Percentiles rank a stretch among this genome's conserved stretches.
These are phyloP conservation scores for Trichoderma oligosporum DNA, from an alignment of 2,329 filamentous ascomycete genomes.

Conservation along the genomic window DNA sequence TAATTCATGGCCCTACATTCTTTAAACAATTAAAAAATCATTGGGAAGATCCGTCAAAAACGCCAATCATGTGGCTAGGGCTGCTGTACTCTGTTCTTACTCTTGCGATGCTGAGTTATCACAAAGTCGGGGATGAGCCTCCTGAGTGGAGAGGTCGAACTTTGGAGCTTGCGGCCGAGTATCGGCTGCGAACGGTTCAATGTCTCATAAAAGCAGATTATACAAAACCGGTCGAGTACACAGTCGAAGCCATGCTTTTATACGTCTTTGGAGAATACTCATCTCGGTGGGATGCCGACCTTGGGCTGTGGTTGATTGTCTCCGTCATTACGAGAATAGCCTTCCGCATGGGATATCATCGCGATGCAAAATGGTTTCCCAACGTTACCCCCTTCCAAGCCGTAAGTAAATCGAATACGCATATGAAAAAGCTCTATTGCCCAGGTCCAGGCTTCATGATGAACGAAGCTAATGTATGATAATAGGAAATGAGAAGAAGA, in stretches of 20 bases:
- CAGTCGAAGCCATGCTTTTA: constrained; percentile 72
- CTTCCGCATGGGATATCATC: constrained; percentile 71
- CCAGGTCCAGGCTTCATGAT: too few relatives aligned
- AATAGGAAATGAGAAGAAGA: constrained; percentile 66
- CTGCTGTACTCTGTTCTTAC: constrained; percentile 73
- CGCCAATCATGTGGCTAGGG: constrained; percentile 73
- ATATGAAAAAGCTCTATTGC: background rate
- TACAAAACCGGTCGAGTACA: constrained; percentile 68
- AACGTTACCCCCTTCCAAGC: constrained; percentile 69
- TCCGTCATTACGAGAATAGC: constrained; percentile 55
- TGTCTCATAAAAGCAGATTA: constrained; percentile 74
- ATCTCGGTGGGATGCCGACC: constrained; percentile 68
- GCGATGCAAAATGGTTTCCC: constrained; percentile 71
- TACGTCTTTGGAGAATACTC: constrained; percentile 75
- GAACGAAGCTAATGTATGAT: background rate
- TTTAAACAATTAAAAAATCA: constrained; percentile 63
- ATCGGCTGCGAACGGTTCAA: constrained; percentile 70
- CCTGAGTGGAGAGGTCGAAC: constrained; percentile 69
- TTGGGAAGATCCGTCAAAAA: constrained; percentile 70
- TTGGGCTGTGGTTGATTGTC: constrained; percentile 59
- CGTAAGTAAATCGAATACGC: constrained; percentile 37
- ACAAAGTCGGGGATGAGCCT: constrained; percentile 75
- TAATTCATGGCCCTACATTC: constrained; percentile 82
- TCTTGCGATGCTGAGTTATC: constrained; percentile 73
- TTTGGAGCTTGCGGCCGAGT: constrained; percentile 58